These are phyloP conservation scores for Mitragyna speciosa DNA, from an alignment of 257 asterid genomes.

Conservation along the genomic window DNA sequence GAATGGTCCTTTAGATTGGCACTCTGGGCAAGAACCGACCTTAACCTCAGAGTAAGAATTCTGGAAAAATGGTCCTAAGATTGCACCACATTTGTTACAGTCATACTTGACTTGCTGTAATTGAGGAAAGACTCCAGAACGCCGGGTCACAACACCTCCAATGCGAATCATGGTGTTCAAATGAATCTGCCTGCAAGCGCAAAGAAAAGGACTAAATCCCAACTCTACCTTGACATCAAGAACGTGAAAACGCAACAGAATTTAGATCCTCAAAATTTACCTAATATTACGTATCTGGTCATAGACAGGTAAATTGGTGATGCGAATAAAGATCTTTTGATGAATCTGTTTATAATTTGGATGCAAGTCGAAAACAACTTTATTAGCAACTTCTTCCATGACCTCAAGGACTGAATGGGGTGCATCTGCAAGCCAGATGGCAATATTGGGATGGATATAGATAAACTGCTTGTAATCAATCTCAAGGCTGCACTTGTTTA, in stretches of 20 bases:
- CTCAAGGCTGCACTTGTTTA: constrained; percentile 95
- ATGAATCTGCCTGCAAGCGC: constrained; percentile 84
- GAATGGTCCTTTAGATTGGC: constrained; percentile 95
- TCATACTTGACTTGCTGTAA: constrained; percentile 95
- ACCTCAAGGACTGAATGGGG: constrained; percentile 98
- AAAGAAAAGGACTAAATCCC: not conserved
- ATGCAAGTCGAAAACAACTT: constrained; percentile 78
- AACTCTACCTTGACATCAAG: not conserved
- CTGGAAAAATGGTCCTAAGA: constrained; percentile 96
- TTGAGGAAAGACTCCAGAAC: constrained; percentile 98
- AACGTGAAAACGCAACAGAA: not conserved
- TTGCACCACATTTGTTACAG: constrained; percentile 80
- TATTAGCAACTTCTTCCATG: constrained; percentile 96
- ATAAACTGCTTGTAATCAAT: constrained; percentile 92
- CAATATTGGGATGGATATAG: constrained; percentile 81
- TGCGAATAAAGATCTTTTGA: constrained; percentile 81
- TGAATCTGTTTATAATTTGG: constrained; percentile 86
- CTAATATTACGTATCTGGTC: constrained; percentile 96
- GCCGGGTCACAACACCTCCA: constrained; percentile 96
- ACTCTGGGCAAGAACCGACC: constrained; percentile 98
- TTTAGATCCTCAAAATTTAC: constrained; percentile 31
- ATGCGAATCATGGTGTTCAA: constrained; percentile 95
- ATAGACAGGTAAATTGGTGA: constrained; percentile 89
- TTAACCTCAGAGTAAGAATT: constrained; percentile 95
- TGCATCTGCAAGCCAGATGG: constrained; percentile 99